A percentile compares a stretch with the other conserved stretches of the same genome.
These are phyloP conservation scores for Mycena pura DNA, from an alignment of 768 basidiomycete genomes.

Conservation along the genomic window DNA sequence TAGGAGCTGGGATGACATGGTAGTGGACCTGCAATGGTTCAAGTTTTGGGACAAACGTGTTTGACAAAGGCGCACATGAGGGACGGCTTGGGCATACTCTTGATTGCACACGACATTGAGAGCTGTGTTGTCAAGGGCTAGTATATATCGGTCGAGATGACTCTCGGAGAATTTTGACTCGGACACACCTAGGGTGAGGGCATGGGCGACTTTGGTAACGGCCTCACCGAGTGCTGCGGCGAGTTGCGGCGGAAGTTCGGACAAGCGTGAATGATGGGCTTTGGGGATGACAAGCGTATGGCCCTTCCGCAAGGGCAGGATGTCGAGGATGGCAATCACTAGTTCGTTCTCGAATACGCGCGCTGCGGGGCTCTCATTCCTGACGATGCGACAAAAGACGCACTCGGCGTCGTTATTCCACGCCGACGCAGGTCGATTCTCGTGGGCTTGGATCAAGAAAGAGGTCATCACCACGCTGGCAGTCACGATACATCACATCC, in stretches of 20 bases:
- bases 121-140: constrained; percentile 70
- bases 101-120: constrained; percentile 83
- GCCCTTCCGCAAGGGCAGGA: constrained; percentile 68
- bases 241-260: constrained; percentile 66
- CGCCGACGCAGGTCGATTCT: constrained; percentile 49
- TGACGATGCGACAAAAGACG: constrained; percentile 71
- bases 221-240: constrained; percentile 65
- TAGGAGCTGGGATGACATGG: constrained; percentile 78
- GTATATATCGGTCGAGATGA: too few species aligned
- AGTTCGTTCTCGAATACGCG: constrained; percentile 67
- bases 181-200: constrained; percentile 63
- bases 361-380: constrained; percentile 51
- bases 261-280: constrained; percentile 62
- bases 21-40: constrained; percentile 64
- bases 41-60: neutral
- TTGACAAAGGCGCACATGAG: constrained; percentile 58
- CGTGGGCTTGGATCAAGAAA: constrained; percentile 72
- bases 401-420: constrained; percentile 56
- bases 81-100: constrained; percentile 81
- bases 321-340: constrained; percentile 74
- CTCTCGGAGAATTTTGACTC: neutral
- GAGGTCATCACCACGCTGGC: constrained; percentile 79
- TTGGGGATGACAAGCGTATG: constrained; percentile 79
- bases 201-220: constrained; percentile 66
- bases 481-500: neutral